Conservation (phyloP, 2,329 filamentous ascomycete genomes). For the Phyllosticta citrichinensis region DNA sequence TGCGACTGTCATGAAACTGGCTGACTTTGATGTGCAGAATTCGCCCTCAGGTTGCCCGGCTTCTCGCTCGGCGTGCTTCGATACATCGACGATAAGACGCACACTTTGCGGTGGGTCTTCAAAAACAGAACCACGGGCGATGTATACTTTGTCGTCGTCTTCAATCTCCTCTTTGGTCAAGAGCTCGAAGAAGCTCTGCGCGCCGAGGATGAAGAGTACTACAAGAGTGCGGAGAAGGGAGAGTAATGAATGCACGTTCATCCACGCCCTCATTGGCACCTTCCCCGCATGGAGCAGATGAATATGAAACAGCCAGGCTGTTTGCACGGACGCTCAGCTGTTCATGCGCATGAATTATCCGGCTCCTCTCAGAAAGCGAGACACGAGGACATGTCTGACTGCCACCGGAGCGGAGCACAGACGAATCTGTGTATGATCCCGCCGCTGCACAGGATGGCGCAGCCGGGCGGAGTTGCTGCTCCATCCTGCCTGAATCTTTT, state of each 20-base stretch:
- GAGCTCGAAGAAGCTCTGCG: constrained; percentile 28
- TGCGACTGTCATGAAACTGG: background rate
- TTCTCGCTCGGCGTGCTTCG: constrained; percentile 35
- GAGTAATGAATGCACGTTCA: background rate
- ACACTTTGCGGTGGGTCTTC: constrained; percentile 36
- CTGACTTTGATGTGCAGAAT: constrained; percentile 17
- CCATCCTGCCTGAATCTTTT: background rate
- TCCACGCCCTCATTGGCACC: background rate
- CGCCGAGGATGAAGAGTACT: constrained; percentile 14
- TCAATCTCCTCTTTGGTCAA: constrained; percentile 36
- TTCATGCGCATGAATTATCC: background rate
- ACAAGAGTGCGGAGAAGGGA: background rate
- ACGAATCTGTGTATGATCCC: background rate
- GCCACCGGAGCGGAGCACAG: background rate
- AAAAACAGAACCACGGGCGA: constrained; percentile 33
- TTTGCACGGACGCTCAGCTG: background rate
- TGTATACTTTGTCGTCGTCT: constrained; percentile 35
- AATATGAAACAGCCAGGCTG: background rate
- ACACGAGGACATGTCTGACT: background rate
- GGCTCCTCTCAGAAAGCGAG: background rate
- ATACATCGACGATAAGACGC: constrained; percentile 39
- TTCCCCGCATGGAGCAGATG: background rate
- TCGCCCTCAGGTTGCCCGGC: constrained; percentile 34
- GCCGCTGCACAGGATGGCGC: background rate
- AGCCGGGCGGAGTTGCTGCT: background rate